Evolutionary conservation across 2,329 filamentous ascomycete species (phyloP).

Genomic region (Fusarium temperatum): DNA sequence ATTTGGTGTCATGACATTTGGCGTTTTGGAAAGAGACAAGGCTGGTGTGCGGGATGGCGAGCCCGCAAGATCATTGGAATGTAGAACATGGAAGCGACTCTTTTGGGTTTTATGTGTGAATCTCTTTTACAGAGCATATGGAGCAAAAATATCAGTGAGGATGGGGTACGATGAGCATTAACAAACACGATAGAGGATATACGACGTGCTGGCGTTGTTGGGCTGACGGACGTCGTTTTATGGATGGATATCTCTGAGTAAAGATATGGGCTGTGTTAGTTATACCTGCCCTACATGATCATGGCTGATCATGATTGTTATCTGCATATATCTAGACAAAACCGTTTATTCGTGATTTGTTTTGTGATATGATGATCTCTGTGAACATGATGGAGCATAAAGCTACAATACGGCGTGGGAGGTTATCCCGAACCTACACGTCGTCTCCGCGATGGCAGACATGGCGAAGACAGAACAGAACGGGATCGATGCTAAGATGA

Average conservation of each 20-base stretch:
- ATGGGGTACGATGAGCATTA: slow-evolving; percentile 10
- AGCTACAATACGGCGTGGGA: neutral
- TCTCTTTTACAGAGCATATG: neutral
- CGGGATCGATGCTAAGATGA: neutral
- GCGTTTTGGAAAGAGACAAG: slow-evolving; percentile 36
- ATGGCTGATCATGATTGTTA: neutral
- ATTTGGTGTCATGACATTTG: slow-evolving; percentile 25
- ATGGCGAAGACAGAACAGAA: neutral
- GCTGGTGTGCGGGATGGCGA: slow-evolving; percentile 26
- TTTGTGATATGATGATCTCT: neutral
- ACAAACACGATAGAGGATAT: slow-evolving; percentile 22
- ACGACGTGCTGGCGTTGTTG: slow-evolving; percentile 15
- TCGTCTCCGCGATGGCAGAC: neutral
- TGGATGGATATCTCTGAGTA: slow-evolving; percentile 1
- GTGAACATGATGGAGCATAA: neutral
- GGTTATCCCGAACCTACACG: neutral
- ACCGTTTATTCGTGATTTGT: neutral
- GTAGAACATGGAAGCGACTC: slow-evolving; percentile 29
- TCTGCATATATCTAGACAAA: slow-evolving; percentile 17
- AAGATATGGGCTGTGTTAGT: neutral
- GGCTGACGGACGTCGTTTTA: neutral
- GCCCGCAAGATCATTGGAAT: slow-evolving; percentile 4
- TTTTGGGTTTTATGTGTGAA: neutral
- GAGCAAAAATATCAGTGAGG: neutral
- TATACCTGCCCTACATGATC: neutral